Percentiles rank a stretch among this genome's conserved stretches.
Evolutionary conservation across 2,329 filamentous ascomycete genomes (phyloP).

Genomic region (Didymella pinodella): DNA sequence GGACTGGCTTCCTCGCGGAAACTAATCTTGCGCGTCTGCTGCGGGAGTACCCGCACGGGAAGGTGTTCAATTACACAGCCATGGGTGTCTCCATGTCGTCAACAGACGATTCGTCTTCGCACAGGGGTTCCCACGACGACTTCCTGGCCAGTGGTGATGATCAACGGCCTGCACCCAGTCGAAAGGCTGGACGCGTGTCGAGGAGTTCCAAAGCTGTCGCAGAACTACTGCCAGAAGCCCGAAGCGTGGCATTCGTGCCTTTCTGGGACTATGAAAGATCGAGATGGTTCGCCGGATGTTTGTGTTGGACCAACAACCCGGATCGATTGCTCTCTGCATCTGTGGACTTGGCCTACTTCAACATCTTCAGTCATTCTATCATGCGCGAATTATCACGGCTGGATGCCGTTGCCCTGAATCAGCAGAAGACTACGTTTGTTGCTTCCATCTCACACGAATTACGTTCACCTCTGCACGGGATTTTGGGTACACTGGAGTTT

Average conservation of each 20-base stretch:
- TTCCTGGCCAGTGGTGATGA: not conserved
- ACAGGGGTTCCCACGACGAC: not conserved
- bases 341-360: slow-evolving; percentile 47
- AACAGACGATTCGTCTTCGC: slow-evolving; percentile 28
- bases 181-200: slow-evolving; percentile 24
- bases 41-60: slow-evolving; percentile 35
- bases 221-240: slow-evolving; percentile 56
- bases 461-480: slow-evolving; percentile 53
- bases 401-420: slow-evolving; percentile 57
- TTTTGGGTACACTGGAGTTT: slow-evolving; percentile 58
- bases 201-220: slow-evolving; percentile 56
- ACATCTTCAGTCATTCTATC: slow-evolving; percentile 57
- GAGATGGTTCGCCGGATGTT: slow-evolving; percentile 48
- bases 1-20: slow-evolving; percentile 27
- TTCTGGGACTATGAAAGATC: slow-evolving; percentile 51
- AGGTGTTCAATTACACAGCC: slow-evolving; percentile 36
- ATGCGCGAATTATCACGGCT: slow-evolving; percentile 65
- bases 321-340: slow-evolving; percentile 40
- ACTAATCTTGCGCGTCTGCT: slow-evolving; percentile 33
- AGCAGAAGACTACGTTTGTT: slow-evolving; percentile 62
- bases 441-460: slow-evolving; percentile 63
- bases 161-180: not conserved
- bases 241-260: slow-evolving; percentile 50
- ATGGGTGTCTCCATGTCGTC: slow-evolving; percentile 31
- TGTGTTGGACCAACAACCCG: slow-evolving; percentile 46